Percentiles rank a stretch among this genome's conserved stretches.
These are phyloP conservation scores for Phaeosphaeriaceae sp. DNA, from an alignment of 2,329 filamentous ascomycete genomes.

Conservation along the genomic window DNA sequence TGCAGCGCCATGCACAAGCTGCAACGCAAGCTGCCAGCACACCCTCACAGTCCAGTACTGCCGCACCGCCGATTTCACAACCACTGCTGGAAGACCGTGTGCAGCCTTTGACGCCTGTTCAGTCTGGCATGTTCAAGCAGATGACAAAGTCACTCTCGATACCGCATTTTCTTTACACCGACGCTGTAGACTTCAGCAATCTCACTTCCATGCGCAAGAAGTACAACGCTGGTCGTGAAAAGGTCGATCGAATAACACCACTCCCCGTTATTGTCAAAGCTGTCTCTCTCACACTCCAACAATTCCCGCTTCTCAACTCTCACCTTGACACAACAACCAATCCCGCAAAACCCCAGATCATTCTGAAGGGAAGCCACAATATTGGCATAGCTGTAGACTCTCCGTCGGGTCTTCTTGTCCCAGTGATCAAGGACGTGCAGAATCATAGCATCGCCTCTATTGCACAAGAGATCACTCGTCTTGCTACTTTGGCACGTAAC, in stretches of 20 bases:
- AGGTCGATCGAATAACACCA: constrained; percentile 72
- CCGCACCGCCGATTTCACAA: constrained; percentile 16
- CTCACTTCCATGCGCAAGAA: constrained; percentile 75
- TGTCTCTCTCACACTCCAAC: constrained; percentile 80
- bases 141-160: constrained; percentile 94
- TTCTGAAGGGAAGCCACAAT: constrained; percentile 86
- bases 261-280: constrained; percentile 97
- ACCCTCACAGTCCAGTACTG: constrained; percentile 36
- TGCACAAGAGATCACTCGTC: constrained; percentile 74
- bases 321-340: constrained; percentile 71
- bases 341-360: constrained; percentile 72
- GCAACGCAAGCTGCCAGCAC: constrained; percentile 28
- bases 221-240: constrained; percentile 65
- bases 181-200: constrained; percentile 82
- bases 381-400: constrained; percentile 97
- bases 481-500: constrained; percentile 75
- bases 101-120: constrained; percentile 75
- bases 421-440: constrained; percentile 86
- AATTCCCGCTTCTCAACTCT: constrained; percentile 87
- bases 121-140: constrained; percentile 94
- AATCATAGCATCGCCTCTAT: constrained; percentile 78
- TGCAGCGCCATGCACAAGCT: constrained; percentile 57
- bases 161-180: constrained; percentile 94
- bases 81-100: constrained; percentile 66
- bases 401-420: constrained; percentile 84